A percentile compares a stretch with the other conserved stretches of the same genome.
These are phyloP conservation scores for Xylaria intraflava DNA, from an alignment of 495 filamentous ascomycete species.

Conservation along the genomic window DNA sequence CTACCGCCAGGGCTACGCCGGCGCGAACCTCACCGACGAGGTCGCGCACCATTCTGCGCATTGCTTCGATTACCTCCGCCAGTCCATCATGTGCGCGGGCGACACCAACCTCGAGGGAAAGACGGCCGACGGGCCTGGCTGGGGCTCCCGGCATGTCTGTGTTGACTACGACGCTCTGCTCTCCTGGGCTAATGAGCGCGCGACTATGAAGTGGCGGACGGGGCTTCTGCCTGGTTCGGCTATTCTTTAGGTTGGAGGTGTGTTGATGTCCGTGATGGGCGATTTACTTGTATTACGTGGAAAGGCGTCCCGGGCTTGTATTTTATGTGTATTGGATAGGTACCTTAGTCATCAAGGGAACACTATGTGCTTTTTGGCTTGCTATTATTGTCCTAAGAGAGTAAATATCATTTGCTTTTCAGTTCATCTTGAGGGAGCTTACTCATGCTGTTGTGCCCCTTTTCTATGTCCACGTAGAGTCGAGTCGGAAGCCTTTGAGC, in stretches of 20 bases:
- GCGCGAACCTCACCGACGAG: constrained; percentile 31
- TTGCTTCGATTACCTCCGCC: constrained; percentile 45
- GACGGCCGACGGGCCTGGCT: constrained; percentile 35
- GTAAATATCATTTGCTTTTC: too few relatives aligned
- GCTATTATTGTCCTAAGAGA: too few relatives aligned
- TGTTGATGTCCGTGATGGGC: too few relatives aligned
- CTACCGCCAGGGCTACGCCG: constrained; percentile 35
- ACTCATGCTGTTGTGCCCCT: too few relatives aligned
- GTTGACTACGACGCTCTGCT: constrained; percentile 35
- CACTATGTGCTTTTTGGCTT: too few relatives aligned
- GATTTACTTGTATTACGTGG: too few relatives aligned
- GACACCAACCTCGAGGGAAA: constrained; percentile 44
- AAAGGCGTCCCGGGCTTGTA: too few relatives aligned
- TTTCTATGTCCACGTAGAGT: too few relatives aligned
- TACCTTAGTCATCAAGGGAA: too few relatives aligned
- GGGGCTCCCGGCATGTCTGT: constrained; percentile 38
- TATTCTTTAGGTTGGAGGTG: constrained; percentile 11
- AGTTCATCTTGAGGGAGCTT: too few relatives aligned
- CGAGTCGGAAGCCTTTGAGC: too few relatives aligned
- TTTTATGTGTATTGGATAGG: too few relatives aligned
- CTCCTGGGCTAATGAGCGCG: constrained; percentile 34
- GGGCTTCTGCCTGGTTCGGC: constrained; percentile 25
- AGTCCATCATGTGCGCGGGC: constrained; percentile 41
- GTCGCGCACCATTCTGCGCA: constrained; percentile 41
- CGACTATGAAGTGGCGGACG: constrained; percentile 24